Conservation (phyloP, 2,329 filamentous ascomycete genomes). For the Paecilomyces sp. region DNA sequence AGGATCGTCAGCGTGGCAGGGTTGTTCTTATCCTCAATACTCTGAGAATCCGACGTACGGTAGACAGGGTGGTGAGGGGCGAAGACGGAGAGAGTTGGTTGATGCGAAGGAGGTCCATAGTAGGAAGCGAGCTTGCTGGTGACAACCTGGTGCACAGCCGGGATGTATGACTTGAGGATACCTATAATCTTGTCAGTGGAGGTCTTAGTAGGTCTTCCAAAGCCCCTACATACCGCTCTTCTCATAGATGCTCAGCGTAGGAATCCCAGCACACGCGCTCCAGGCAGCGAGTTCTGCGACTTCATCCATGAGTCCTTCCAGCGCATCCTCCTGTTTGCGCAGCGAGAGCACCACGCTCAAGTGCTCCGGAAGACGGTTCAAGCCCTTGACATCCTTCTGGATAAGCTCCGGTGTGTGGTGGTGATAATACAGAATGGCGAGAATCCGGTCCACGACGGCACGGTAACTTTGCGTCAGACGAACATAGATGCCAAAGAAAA, state of each 20-base stretch:
- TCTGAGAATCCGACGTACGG: conserved; percentile 10
- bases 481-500: conserved; percentile 82
- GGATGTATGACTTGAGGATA: conserved; percentile 79
- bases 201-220: not conserved
- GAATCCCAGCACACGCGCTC: conserved; percentile 85
- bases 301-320: conserved; percentile 83
- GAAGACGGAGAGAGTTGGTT: conserved; percentile 65
- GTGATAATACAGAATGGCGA: conserved; percentile 85
- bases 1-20: conserved; percentile 53
- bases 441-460: conserved; percentile 66
- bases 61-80: conserved; percentile 60
- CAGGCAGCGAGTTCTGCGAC: conserved; percentile 87
- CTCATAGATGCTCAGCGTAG: conserved; percentile 84
- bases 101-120: conserved; percentile 61
- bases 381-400: conserved; percentile 69
- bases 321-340: conserved; percentile 62
- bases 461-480: conserved; percentile 74
- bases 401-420: conserved; percentile 93
- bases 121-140: conserved; percentile 76
- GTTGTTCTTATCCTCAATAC: conserved; percentile 15
- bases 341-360: conserved; percentile 76
- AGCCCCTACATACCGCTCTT: conserved; percentile 60
- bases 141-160: conserved; percentile 74
- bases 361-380: conserved; percentile 73
- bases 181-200: conserved; percentile 44